Conservation (phyloP, 1,139 yeast genomes). For the Debaryomyces subglobosus region DNA sequence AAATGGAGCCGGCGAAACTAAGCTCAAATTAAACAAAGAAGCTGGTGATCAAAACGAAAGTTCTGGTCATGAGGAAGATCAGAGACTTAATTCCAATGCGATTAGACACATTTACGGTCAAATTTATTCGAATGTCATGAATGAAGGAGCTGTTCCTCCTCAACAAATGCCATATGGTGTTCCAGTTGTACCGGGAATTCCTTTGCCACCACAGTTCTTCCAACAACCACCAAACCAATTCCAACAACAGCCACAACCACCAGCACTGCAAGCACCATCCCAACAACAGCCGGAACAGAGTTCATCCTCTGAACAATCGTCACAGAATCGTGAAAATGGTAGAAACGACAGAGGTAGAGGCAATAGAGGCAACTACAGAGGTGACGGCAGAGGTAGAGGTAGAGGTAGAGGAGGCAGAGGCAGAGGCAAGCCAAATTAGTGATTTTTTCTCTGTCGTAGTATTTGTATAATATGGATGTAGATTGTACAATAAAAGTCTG, state of each 20-base stretch:
- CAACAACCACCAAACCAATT: constrained; percentile 19
- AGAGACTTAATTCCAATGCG: constrained; percentile 37
- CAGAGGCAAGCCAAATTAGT: constrained; percentile 2
- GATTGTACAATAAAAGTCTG: background rate
- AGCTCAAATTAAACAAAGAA: constrained; percentile 11
- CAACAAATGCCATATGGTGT: constrained; percentile 26
- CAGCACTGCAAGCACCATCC: too few relatives aligned
- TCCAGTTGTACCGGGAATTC: constrained; percentile 18
- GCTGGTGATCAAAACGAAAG: constrained; percentile 7
- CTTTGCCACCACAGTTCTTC: constrained; percentile 41
- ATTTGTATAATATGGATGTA: background rate
- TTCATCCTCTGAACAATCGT: background rate
- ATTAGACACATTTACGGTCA: constrained; percentile 54
- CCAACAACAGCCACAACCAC: constrained; percentile 11
- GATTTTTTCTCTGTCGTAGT: background rate
- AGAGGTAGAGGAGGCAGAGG: constrained; percentile 10
- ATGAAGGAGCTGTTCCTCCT: constrained; percentile 34
- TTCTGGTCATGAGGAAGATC: constrained; percentile 20
- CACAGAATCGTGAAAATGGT: constrained; percentile 17
- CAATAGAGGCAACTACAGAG: constrained; percentile 23
- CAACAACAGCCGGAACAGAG: constrained; percentile 13
- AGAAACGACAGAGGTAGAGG: constrained; percentile 25
- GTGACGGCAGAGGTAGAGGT: constrained; percentile 34
- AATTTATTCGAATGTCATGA: constrained; percentile 47
- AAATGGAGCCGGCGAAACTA: constrained; percentile 15